Evolutionary conservation across 2,329 filamentous ascomycete species (phyloP).

Genomic region (Ophiostoma triangulosporum): DNA sequence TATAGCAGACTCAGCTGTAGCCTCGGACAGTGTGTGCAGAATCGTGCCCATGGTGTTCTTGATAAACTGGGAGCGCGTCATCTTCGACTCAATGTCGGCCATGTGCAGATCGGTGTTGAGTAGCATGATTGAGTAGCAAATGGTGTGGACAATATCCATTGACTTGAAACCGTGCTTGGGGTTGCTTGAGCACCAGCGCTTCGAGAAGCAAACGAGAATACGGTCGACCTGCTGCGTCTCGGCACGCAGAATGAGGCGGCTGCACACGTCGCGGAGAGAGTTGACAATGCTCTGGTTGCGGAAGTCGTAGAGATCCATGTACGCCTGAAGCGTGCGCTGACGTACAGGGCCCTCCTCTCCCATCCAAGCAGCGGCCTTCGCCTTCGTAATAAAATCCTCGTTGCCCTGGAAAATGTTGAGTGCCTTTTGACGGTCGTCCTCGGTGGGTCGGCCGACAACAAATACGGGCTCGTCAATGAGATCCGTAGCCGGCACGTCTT

Average conservation of each 20-base stretch:
- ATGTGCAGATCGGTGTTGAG: constrained; percentile 93
- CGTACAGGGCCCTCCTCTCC: constrained; percentile 56
- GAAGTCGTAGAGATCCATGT: constrained; percentile 90
- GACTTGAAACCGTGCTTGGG: constrained; percentile 85
- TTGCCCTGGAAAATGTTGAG: constrained; percentile 72
- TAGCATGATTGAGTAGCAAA: constrained; percentile 89
- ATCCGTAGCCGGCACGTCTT: constrained; percentile 16
- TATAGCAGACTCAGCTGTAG: constrained; percentile 40
- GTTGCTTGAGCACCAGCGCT: constrained; percentile 89
- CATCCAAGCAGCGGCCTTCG: constrained; percentile 75
- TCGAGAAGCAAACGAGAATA: constrained; percentile 78
- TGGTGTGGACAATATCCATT: constrained; percentile 85
- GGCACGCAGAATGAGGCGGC: constrained; percentile 67
- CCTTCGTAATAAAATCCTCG: constrained; percentile 66
- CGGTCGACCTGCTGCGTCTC: constrained; percentile 96
- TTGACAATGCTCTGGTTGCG: constrained; percentile 64
- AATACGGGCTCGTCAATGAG: constrained; percentile 45
- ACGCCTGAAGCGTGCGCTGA: constrained; percentile 52
- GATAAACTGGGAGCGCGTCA: constrained; percentile 88
- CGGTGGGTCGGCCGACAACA: constrained; percentile 43
- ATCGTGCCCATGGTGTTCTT: constrained; percentile 94
- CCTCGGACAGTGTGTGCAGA: constrained; percentile 55
- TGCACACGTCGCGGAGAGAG: constrained; percentile 68
- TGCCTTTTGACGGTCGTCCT: constrained; percentile 64
- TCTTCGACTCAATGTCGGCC: constrained; percentile 90